Base-by-base conservation (phyloP, 495 filamentous ascomycete species). In the Penicillium ochrochloron region DNA sequence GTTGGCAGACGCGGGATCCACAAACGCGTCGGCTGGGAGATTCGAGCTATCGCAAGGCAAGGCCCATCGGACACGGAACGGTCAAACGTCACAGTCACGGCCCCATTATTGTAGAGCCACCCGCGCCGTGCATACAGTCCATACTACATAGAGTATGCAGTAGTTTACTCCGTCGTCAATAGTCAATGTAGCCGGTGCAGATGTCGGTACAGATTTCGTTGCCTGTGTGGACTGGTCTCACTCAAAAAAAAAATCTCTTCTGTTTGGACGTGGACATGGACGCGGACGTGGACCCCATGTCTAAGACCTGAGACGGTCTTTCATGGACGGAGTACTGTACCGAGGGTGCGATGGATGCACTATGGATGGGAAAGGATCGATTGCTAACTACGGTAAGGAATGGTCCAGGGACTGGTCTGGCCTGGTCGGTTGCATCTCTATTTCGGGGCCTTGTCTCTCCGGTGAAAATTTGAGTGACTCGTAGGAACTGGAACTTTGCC, bases 1-100 rank as follows among this genome's bases (percentile, higher is more conserved):
- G 66, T 69, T 65, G 66, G 57, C 46, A 61, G 60, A 53, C 51
- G 44, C 37, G 21, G 61, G 70, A 69, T 72, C 71, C 71, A 71
- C 71, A 70, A 66, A 68, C 63, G 68, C 58, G 65, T 61, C 42
- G 34, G 14, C 34, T 39, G 53, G 53, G 34, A 35, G 56, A 66
- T 60, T 55, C 19, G 60, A 70, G 62, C 67, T 67, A 68, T 62
- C 54, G 63, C 50, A 25, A 70, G 29, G 35, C 52, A 35, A 46
- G 34, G 42, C 57, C 8, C 46, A 64, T 63, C 42, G 59, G 65
- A 59, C 55, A 58, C 48, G 17, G 35, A 63, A 65, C 29, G 44
- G 44, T 21, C 44, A 48, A 48, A 48, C 44, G 44, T 48, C 44
- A 23, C 44, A 5, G 55, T 59, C 42, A 63, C 41, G 34, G 44